Evolutionary conservation across 2,329 filamentous ascomycete genomes (phyloP), one percentile per base, ranked within the genome.

Genomic region (Ceratocystis harringtonii): DNA sequence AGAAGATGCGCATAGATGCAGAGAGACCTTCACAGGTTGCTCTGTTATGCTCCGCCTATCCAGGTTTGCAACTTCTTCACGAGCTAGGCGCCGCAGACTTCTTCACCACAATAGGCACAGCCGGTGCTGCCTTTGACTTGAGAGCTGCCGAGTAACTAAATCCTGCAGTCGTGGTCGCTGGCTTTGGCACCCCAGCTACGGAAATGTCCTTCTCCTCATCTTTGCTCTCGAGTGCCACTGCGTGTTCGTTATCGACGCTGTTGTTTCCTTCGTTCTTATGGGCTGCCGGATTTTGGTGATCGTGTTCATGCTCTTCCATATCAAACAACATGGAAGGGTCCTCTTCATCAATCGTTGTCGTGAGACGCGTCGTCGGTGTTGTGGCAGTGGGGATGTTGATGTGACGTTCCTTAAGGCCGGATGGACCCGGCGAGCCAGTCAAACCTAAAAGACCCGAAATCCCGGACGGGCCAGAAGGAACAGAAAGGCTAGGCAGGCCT

Each of bases 101-200:
- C 10, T 55, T 55, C 50, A 55, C 50, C 19, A 30, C 22, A 10
- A 55, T 19, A 28, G 50, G 50, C 50, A 55, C 50, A 15, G 63
- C 48, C 19, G 58, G 57, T 5, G 43, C 58, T 4, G 64, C 65
- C 65, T 66, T 66, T 30, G 66, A 63, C 66, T 67, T 67, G 19
- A 67, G 62, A 30, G 64, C 66, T n/a, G 57, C 63, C 22, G 66
- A 64, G 48, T 67, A 67, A 45, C 66, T 67, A 58, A 63, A 67
- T 19, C 57, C 62, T 52, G 61, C 28, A 41, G 63, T 55, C 17
- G 61, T 30, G 15, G 25, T 45, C 44, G 25, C 45, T 17, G 60
- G 32, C 65, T 62, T 62, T 45, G 41, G 22, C 17, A 32, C 25
- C 8, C 57, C 48, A 30, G 45, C 41, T 15, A 43, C 48, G 15